phyloP scores from a whole-genome alignment of 257 asterid species.

The Plectranthus barbatus region DNA sequence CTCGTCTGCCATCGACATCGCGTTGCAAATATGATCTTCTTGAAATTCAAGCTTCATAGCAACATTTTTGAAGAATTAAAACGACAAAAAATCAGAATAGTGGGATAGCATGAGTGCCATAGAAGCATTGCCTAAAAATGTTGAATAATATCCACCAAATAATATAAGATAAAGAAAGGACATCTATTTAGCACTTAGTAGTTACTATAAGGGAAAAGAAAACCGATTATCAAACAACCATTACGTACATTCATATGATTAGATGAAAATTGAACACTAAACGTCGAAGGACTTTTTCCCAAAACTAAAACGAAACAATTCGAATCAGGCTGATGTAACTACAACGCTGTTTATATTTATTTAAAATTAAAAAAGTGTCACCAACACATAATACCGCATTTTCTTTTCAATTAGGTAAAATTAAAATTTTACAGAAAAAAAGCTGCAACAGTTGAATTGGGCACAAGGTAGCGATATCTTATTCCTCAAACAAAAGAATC shows the following conservation, averaged over 20 bases:
- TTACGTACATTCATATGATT: neutral
- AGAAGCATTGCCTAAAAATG: neutral
- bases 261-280: neutral
- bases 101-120: neutral
- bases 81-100: too few relatives aligned
- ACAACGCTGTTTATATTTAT: neutral
- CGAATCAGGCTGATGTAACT: neutral
- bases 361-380: neutral
- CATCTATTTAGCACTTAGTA: neutral
- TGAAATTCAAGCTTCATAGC: too few relatives aligned
- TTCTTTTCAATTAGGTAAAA: neutral
- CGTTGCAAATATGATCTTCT: neutral
- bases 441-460: neutral
- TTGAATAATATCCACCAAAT: neutral
- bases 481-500: too few relatives aligned
- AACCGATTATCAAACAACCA: neutral
- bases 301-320: neutral
- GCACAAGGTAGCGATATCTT: too few relatives aligned
- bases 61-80: too few relatives aligned
- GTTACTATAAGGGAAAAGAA: neutral
- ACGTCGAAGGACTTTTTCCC: neutral
- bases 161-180: neutral
- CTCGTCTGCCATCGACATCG: conserved; percentile 82
- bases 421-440: neutral
- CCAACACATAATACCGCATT: neutral